Evolutionary conservation across 192 early-diverging fungal genomes (phyloP), one percentile per base, ranked within the genome.

Genomic region (Gonapodya prolifera): DNA sequence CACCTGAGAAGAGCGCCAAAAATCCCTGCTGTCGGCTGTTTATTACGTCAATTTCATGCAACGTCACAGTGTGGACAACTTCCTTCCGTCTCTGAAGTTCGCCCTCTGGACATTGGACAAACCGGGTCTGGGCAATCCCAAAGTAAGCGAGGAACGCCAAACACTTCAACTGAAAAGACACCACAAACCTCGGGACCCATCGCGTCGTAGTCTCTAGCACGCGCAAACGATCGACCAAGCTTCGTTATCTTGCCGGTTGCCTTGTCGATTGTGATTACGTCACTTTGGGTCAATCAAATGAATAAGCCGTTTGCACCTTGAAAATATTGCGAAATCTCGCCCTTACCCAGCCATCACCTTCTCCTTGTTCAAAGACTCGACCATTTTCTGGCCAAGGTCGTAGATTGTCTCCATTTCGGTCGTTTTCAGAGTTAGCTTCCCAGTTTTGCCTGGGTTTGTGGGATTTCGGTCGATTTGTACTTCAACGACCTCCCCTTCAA

Each of bases 381-480:
- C 98, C 96, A 99, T 98, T 84, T 99, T 99, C 78, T 97, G 92
- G 2, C 96, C 98, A 77, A 99, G 82, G 83, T 99, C 98, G 77
- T 98, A 99, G 77, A 99, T 92, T 34, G 98, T 99, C 83, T 99
- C 98, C 98, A 99, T 99, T 69, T 99, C 98, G 28, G 96, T 99
- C 32, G 98, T 99, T 87, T 99, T 99, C 34, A 98, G 83, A 74
- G 96, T 99, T 70, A 99, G 85, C 84, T 99, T 99, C 29, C 98
- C 98, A 0, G 94, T 93, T 87, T 98, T 97, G 23, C 91, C 88
- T 75, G 94, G 93, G 17, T 95, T 94, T 1, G 95, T 95, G 34
- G 93, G 90, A 30, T 93, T 94, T 69, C 95, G 87, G 78, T 99
- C 97, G 70, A 99, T 92, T 79, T 98, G 95, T 35, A 99, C 94